A percentile compares a stretch with the other conserved stretches of the same genome.
phyloP scores from a whole-genome alignment of 192 early-diverging fungal species.

The Coemansia sp. region DNA sequence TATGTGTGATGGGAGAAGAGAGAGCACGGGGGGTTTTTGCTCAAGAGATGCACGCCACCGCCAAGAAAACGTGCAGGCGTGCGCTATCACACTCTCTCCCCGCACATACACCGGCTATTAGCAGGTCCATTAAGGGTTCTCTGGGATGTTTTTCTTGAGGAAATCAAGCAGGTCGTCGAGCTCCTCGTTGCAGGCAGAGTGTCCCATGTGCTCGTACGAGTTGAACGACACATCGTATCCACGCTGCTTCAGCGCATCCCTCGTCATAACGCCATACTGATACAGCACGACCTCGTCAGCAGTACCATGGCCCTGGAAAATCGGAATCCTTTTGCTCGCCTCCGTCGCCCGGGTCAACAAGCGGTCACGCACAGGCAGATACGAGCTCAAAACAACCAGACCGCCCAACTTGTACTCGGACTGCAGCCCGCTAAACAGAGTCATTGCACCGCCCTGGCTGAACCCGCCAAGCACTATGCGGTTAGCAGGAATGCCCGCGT shows the following conservation, averaged over 20 bases:
- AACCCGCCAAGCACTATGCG: constrained; percentile 94
- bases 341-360: constrained; percentile 52
- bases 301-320: constrained; percentile 84
- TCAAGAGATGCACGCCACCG: too few relatives aligned
- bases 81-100: background rate
- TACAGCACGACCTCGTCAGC: constrained; percentile 70
- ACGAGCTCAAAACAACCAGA: constrained; percentile 73
- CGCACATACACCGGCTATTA: background rate
- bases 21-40: too few relatives aligned
- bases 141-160: constrained; percentile 54
- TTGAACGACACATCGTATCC: constrained; percentile 70
- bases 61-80: too few relatives aligned
- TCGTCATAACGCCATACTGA: constrained; percentile 67
- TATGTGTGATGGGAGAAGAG: too few relatives aligned
- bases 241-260: constrained; percentile 56
- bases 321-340: constrained; percentile 65
- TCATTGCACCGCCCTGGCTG: constrained; percentile 84
- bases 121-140: too few relatives aligned
- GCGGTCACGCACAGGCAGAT: constrained; percentile 59
- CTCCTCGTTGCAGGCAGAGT: constrained; percentile 67
- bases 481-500: constrained; percentile 68
- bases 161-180: constrained; percentile 65
- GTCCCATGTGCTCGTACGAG: constrained; percentile 77
- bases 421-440: constrained; percentile 67
- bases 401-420: constrained; percentile 67